Percentiles rank a stretch among this genome's conserved stretches.
Conservation (phyloP, 371 early-diverging fungal species). For the Zopfochytrium polystomum region DNA sequence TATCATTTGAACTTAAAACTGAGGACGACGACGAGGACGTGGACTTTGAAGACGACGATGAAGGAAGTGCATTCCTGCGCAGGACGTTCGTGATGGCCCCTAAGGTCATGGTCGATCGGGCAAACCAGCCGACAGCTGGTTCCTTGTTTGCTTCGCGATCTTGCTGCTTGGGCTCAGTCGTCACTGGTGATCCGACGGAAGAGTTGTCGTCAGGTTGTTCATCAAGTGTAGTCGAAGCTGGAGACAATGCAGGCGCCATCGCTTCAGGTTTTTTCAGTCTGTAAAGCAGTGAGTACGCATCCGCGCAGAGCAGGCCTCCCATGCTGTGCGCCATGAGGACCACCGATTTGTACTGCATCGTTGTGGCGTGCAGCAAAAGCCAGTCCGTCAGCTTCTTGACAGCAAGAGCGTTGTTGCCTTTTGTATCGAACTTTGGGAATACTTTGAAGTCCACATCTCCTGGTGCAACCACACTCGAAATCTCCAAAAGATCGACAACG, state of each 20-base stretch:
- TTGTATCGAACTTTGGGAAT: constrained; percentile 38
- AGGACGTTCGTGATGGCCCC: background rate
- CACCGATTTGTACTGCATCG: constrained; percentile 26
- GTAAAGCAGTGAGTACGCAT: constrained; percentile 6
- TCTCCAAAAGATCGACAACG: constrained; percentile 19
- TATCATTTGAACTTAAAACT: too few relatives aligned
- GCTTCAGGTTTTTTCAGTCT: too few relatives aligned
- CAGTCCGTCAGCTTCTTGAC: constrained; percentile 38
- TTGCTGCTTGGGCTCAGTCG: background rate
- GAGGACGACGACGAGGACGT: too few relatives aligned
- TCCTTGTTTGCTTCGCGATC: constrained; percentile 2
- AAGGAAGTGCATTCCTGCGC: too few relatives aligned
- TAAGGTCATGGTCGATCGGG: background rate
- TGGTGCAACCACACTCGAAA: constrained; percentile 1
- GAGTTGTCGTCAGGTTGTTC: background rate
- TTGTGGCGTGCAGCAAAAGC: constrained; percentile 37
- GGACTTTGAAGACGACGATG: too few relatives aligned
- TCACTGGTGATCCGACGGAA: background rate
- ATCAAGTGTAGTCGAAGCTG: too few relatives aligned
- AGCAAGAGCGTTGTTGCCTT: constrained; percentile 29
- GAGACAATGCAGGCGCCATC: too few relatives aligned
- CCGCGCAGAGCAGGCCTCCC: constrained; percentile 49
- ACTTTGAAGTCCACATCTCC: constrained; percentile 22
- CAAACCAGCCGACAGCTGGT: background rate
- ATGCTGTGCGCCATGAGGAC: constrained; percentile 41